Evolutionary conservation across 2,329 filamentous ascomycete species (phyloP).

Genomic region (Sclerotinia nivalis): DNA sequence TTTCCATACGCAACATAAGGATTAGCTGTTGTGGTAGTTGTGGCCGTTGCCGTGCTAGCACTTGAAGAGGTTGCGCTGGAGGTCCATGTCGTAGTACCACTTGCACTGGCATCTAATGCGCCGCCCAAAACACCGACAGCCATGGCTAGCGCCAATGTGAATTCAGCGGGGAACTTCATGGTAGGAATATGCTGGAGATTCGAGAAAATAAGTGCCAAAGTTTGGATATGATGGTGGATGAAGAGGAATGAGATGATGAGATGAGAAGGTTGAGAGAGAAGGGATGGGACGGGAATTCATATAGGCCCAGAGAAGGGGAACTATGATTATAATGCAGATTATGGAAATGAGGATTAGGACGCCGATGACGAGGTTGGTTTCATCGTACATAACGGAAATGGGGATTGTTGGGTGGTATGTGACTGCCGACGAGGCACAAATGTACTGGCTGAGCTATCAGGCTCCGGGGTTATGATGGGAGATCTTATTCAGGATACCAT

Average conservation of each 20-base stretch:
- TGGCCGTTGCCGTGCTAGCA: neutral
- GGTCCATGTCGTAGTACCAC: neutral
- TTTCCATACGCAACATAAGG: constrained; percentile 14
- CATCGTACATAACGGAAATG: constrained; percentile 8
- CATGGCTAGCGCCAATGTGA: neutral
- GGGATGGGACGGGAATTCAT: neutral
- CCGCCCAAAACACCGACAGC: neutral
- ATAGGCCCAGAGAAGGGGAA: neutral
- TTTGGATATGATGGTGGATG: neutral
- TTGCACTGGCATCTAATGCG: constrained; percentile 1
- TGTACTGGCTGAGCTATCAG: neutral
- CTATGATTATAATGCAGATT: neutral
- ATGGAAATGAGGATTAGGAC: neutral
- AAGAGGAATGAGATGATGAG: neutral
- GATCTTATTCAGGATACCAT: too few species aligned
- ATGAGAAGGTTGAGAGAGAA: neutral
- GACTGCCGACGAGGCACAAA: neutral
- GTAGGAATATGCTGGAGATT: neutral
- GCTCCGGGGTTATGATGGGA: neutral
- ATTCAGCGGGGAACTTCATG: neutral
- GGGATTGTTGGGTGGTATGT: neutral
- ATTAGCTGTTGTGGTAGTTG: neutral
- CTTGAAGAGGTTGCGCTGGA: neutral
- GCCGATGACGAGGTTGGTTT: neutral
- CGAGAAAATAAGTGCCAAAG: neutral